Evolutionary conservation across 768 basidiomycete genomes (phyloP).

Genomic region (Exsudoporus frostii): DNA sequence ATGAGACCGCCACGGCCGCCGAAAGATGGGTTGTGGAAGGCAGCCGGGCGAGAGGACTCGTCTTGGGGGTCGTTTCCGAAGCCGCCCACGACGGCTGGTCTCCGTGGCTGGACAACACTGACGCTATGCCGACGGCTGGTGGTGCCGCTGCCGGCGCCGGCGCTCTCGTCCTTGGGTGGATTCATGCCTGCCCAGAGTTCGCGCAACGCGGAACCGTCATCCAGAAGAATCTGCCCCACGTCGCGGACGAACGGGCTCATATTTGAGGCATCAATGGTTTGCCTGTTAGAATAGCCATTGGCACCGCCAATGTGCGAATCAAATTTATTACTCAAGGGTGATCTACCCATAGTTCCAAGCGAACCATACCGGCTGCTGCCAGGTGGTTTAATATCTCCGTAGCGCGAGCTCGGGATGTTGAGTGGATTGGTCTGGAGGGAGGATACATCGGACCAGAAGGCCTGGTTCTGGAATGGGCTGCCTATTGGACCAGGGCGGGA

Average conservation of each 20-base stretch:
- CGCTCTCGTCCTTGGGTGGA: conserved; percentile 60
- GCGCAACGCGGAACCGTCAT: conserved; percentile 68
- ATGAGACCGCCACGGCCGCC: conserved; percentile 58
- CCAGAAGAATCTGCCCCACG: conserved; percentile 71
- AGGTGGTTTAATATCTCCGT: conserved; percentile 63
- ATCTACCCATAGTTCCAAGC: conserved; percentile 54
- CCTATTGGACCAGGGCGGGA: conserved; percentile 52
- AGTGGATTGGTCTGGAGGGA: conserved; percentile 51
- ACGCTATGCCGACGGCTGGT: conserved; percentile 83
- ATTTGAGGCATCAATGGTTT: conserved; percentile 60
- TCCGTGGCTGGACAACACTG: conserved; percentile 73
- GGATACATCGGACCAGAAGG: conserved; percentile 55
- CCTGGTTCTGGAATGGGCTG: conserved; percentile 40
- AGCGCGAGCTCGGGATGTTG: conserved; percentile 51
- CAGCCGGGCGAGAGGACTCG: conserved; percentile 33
- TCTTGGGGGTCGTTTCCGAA: conserved; percentile 52
- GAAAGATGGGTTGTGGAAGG: conserved; percentile 33
- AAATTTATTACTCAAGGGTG: conserved; percentile 49
- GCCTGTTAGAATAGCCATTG: conserved; percentile 45
- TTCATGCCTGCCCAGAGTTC: conserved; percentile 76
- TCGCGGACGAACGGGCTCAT: conserved; percentile 86
- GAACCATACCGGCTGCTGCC: conserved; percentile 61
- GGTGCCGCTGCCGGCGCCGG: conserved; percentile 68
- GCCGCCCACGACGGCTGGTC: conserved; percentile 57
- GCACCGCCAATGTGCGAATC: conserved; percentile 46